Base-by-base conservation (phyloP, 345 rosid genomes). In the Corymbia maculata region DNA sequence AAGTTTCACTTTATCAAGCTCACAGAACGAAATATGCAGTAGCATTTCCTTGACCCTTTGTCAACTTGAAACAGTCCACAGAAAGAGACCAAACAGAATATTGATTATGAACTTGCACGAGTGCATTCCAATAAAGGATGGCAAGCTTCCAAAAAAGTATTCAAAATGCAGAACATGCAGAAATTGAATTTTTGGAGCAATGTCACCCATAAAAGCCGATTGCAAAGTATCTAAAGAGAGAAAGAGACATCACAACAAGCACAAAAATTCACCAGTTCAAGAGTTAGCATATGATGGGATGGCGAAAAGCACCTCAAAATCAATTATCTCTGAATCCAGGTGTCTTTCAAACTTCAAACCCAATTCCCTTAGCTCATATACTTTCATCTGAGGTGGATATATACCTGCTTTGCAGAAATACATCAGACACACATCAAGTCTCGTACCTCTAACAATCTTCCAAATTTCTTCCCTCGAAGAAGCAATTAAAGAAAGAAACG, bases 331-430 rank as follows among this genome's bases (percentile, higher is more conserved):
- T 0, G 98, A 94, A 51, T 90, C 98, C 55, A 97, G 90, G 91
- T 96, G 99, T 86, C 98, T 95, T 91, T 96, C 99, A 91, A 98
- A 98, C 93, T 98, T 98, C 95, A 98, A 64, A 4, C 97, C 92
- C 24, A 94, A 93, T 87, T 98, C 92, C 75, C 94, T 92, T 32
- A 96, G 94, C 91, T 97, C 98, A 50, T 96, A 97, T 57, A 97
- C 99, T 93, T 98, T 95, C 59, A 97, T 92, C 88, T 97, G 99
- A 32, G 99, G 99, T 36, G 98, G 99, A 89, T 97, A 94, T 91
- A 96, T 94, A 61, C 98, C 99, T 95, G 89, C 86, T 89, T 79
- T 89, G 57, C 88, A 86, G 84, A 22, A 87, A 86, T 19, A 6
- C 88, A 91, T 90, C 45, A 52, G 88, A 47, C 85, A 88, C 12